phyloP scores from a whole-genome alignment of 768 basidiomycete species.

The Mycena amicta region DNA sequence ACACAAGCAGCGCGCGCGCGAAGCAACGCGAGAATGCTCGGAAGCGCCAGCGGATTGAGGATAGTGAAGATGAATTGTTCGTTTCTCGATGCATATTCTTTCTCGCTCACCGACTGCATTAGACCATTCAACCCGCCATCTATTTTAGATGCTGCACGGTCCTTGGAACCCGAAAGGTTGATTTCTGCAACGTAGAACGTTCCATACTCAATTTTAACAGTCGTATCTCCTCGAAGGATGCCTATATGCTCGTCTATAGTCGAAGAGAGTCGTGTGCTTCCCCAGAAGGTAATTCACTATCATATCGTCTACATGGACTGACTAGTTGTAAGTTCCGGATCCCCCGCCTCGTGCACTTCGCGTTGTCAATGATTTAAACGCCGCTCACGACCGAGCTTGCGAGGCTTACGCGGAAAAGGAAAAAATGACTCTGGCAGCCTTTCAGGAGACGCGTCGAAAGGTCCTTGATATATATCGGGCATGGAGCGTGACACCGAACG shows the following conservation, averaged over 20 bases:
- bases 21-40: constrained; percentile 42
- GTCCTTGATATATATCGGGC: constrained; percentile 62
- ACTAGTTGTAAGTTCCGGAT: constrained; percentile 27
- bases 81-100: constrained; percentile 2
- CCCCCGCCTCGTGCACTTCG: constrained; percentile 61
- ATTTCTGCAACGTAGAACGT: background rate
- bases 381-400: constrained; percentile 55
- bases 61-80: constrained; percentile 57
- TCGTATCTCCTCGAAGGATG: constrained; percentile 76
- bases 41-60: constrained; percentile 58
- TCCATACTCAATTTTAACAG: constrained; percentile 27
- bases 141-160: too few species aligned
- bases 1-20: constrained; percentile 26
- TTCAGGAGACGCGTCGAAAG: constrained; percentile 51
- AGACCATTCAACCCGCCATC: too few species aligned
- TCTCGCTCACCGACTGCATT: background rate
- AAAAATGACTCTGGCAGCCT: constrained; percentile 42
- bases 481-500: constrained; percentile 56
- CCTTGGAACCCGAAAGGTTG: background rate
- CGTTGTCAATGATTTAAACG: constrained; percentile 58
- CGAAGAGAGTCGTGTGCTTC: constrained; percentile 37
- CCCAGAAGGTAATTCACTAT: constrained; percentile 13
- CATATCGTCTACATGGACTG: constrained; percentile 12
- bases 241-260: constrained; percentile 94
- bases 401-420: constrained; percentile 51